Conservation (phyloP, 768 basidiomycete species). For the Boletus tomentosulus region DNA sequence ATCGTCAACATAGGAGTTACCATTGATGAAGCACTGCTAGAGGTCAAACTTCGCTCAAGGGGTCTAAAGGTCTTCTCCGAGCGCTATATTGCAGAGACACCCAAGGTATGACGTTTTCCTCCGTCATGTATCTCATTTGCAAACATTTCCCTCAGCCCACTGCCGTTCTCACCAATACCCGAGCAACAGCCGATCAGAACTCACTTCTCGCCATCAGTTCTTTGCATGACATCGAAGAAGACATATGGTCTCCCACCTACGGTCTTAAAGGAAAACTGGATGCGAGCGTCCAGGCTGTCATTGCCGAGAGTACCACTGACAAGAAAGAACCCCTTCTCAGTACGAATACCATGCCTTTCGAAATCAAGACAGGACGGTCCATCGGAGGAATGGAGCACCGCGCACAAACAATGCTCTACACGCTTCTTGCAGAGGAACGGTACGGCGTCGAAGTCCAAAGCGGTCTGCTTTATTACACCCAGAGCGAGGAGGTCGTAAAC, state of each 20-base stretch:
- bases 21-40: slow-evolving; percentile 61
- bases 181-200: slow-evolving; percentile 43
- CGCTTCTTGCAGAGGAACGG: slow-evolving; percentile 84
- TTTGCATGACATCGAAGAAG: slow-evolving; percentile 89
- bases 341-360: slow-evolving; percentile 61
- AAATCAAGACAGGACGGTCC: slow-evolving; percentile 92
- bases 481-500: slow-evolving; percentile 79
- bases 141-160: slow-evolving; percentile 40
- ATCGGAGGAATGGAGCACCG: slow-evolving; percentile 85
- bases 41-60: slow-evolving; percentile 56
- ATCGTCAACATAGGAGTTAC: slow-evolving; percentile 55
- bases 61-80: slow-evolving; percentile 63
- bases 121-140: background rate
- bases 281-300: slow-evolving; percentile 71
- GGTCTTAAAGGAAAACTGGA: slow-evolving; percentile 97
- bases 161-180: slow-evolving; percentile 66
- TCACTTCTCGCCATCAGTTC: slow-evolving; percentile 68
- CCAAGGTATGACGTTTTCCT: slow-evolving; percentile 47
- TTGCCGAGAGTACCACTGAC: slow-evolving; percentile 43
- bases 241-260: slow-evolving; percentile 94
- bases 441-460: slow-evolving; percentile 77
- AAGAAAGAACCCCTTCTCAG: slow-evolving; percentile 20
- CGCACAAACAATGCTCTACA: slow-evolving; percentile 97
- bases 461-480: slow-evolving; percentile 92
- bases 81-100: slow-evolving; percentile 58